These are phyloP conservation scores for Farysia itapuensis DNA, from an alignment of 1,284 basidiomycete species.

Conservation along the genomic window DNA sequence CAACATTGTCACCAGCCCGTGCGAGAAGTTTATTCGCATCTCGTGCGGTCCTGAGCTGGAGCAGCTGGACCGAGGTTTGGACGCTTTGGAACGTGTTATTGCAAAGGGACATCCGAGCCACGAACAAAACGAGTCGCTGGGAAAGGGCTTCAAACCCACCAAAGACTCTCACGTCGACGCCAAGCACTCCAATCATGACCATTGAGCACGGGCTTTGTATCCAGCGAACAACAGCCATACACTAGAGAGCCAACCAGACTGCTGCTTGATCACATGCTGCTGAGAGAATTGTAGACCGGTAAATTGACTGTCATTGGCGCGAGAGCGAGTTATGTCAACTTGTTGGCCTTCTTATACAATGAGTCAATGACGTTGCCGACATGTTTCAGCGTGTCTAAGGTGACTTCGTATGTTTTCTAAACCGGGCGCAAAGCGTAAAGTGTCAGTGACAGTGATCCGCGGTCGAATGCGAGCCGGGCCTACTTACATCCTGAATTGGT, in stretches of 20 bases:
- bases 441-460: too few species aligned
- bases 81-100: slow-evolving; percentile 79
- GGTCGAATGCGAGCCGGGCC: too few species aligned
- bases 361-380: slow-evolving; percentile 88
- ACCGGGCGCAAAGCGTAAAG: too few species aligned
- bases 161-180: slow-evolving; percentile 15
- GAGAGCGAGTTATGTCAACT: slow-evolving; percentile 7
- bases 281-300: background rate
- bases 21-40: slow-evolving; percentile 52
- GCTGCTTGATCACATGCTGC: background rate
- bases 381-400: slow-evolving; percentile 84
- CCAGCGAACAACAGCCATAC: background rate
- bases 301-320: too few species aligned
- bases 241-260: background rate
- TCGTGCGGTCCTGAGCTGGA: slow-evolving; percentile 82
- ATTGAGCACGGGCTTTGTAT: background rate
- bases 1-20: slow-evolving; percentile 80
- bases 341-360: slow-evolving; percentile 69
- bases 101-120: slow-evolving; percentile 66
- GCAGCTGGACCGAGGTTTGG: slow-evolving; percentile 76
- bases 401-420: slow-evolving; percentile 80
- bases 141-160: slow-evolving; percentile 24
- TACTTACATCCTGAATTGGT: slow-evolving; percentile 69
- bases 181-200: slow-evolving; percentile 2
- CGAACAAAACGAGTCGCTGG: slow-evolving; percentile 60